Percentiles rank a stretch among this genome's conserved stretches.
Evolutionary conservation across 2,329 filamentous ascomycete species (phyloP).

Genomic region (Arachnomyces sp.): DNA sequence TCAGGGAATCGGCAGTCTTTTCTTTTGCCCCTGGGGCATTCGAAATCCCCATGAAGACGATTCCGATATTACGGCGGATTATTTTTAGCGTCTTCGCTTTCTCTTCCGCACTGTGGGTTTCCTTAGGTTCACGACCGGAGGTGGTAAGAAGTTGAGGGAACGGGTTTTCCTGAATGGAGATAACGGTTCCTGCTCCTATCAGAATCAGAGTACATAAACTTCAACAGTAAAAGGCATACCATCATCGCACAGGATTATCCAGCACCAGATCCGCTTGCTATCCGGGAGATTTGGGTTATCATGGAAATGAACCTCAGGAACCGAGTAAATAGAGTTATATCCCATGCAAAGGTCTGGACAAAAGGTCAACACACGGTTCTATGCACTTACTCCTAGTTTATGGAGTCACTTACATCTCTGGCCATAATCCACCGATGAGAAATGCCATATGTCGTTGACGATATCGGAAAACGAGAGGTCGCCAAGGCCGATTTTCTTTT

Average conservation of each 20-base stretch:
- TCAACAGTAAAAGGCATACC: constrained; percentile 29
- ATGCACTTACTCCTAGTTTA: too few relatives aligned
- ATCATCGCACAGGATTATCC: constrained; percentile 61
- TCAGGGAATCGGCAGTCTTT: constrained; percentile 40
- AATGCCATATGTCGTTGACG: constrained; percentile 65
- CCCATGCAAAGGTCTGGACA: constrained; percentile 57
- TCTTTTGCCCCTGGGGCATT: constrained; percentile 40
- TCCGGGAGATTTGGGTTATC: constrained; percentile 33
- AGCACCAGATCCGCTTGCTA: constrained; percentile 57
- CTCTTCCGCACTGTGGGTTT: constrained; percentile 11
- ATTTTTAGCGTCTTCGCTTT: constrained; percentile 24
- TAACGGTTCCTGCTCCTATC: constrained; percentile 49
- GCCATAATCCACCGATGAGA: constrained; percentile 63
- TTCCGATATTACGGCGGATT: constrained; percentile 50
- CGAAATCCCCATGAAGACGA: constrained; percentile 55
- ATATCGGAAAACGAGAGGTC: constrained; percentile 49
- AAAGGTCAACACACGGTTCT: constrained; percentile 13
- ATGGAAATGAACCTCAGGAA: constrained; percentile 39
- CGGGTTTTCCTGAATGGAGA: constrained; percentile 59
- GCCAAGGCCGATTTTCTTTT: too few relatives aligned
- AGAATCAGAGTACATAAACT: constrained; percentile 2
- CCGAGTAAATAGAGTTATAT: constrained; percentile 50
- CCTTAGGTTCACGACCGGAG: too few relatives aligned
- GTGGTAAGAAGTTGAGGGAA: constrained; percentile 35
- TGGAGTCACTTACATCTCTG: constrained; percentile 44